Evolutionary conservation across 371 early-diverging fungal species (phyloP).

Genomic region (Syncephalastrum sp.): DNA sequence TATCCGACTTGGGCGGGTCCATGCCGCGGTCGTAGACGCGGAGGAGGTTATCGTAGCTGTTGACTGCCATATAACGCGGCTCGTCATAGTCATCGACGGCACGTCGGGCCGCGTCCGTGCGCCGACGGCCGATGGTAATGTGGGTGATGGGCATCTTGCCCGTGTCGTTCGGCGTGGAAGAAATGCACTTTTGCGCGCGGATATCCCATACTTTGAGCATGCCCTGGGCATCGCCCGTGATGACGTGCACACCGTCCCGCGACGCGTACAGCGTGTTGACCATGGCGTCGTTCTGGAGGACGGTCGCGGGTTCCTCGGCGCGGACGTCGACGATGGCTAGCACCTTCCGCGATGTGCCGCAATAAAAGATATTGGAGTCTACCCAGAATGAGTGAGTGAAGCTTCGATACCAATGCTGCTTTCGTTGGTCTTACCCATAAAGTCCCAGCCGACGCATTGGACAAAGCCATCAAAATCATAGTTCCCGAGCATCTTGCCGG

Average conservation of each 20-base stretch:
- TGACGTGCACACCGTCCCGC: conserved; percentile 70
- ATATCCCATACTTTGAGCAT: conserved; percentile 85
- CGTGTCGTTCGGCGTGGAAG: conserved; percentile 61
- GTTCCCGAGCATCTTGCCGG: conserved; percentile 59
- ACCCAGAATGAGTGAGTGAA: neutral
- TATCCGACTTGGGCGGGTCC: conserved; percentile 66
- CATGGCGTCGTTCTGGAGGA: conserved; percentile 72
- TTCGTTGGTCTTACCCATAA: conserved; percentile 51
- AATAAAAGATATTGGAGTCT: conserved; percentile 76
- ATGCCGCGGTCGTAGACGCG: conserved; percentile 85
- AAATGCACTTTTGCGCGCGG: conserved; percentile 58
- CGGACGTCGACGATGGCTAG: conserved; percentile 73
- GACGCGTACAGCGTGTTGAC: conserved; percentile 77
- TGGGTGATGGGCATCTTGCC: conserved; percentile 80
- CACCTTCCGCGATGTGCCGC: conserved; percentile 77
- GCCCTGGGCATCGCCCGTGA: conserved; percentile 81
- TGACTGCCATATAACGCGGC: conserved; percentile 79
- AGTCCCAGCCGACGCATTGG: conserved; percentile 82
- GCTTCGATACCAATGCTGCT: neutral
- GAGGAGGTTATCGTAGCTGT: conserved; percentile 87
- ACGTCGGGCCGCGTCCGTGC: conserved; percentile 52
- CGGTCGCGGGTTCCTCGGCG: conserved; percentile 24
- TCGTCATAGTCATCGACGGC: conserved; percentile 70
- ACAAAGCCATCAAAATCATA: conserved; percentile 83
- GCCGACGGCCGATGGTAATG: conserved; percentile 57